Base-by-base conservation (phyloP, 208 protist species). In the Entamoeba invadens region DNA sequence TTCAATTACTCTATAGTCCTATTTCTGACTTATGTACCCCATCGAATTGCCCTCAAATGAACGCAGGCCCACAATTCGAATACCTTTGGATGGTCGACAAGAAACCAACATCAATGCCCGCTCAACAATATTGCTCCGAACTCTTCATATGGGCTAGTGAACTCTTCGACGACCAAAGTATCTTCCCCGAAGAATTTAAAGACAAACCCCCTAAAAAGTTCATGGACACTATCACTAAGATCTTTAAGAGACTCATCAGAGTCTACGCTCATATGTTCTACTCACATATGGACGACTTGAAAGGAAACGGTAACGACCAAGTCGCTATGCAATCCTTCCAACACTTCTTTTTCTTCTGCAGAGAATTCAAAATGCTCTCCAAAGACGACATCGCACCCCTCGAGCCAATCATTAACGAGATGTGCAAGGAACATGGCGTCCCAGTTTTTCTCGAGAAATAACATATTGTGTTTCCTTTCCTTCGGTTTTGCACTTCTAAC, bases 181-280 rank as follows among this genome's bases (percentile, higher is more conserved):
- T 99, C 4, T 99, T 99, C 94, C 98, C 98, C 5, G 97, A n/a
- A 38, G 31, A 92, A 38, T 10, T 93, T 45, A 95, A 92, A n/a
- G 95, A 96, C 14, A 95, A 95, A 35, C 98, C 97, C 93, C 97
- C 97, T n/a, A 96, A 94, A 14, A 97, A 98, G 87, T 98, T 98
- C 93, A 93, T 95, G 12, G 95, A 96, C 10, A 97, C 97, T 38
- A 98, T 99, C 25, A 97, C 97, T 35, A 98, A 97, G 68, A 99
- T 99, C 18, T 99, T 99, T 95, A 98, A 98, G 91, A 95, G 98
- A 44, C 96, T 99, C 31, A 99, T 99, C 95, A 96, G 98, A 45
- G 98, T 99, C 0, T 99, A 99, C 95, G 98, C 98, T 31, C 98
- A 99, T 94, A 98, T 99, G 72, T 99, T 99, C 95, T 97, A 99